Conservation (phyloP, 2,329 filamentous ascomycete species). For the Tolypocladium inflatum region DNA sequence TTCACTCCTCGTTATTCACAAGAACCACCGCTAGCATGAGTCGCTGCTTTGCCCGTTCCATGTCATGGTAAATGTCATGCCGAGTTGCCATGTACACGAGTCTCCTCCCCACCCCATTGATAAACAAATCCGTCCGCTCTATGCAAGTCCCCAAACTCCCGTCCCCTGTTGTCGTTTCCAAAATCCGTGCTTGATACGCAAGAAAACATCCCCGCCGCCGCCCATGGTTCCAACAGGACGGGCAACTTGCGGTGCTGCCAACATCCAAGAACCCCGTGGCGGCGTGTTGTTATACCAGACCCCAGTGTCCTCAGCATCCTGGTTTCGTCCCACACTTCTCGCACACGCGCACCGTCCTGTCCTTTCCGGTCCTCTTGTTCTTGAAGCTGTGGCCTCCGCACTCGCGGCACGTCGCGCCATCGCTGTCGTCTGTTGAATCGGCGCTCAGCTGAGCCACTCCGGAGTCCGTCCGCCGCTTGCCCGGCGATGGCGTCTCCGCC, state of each 20-base stretch:
- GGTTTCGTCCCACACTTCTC: slow-evolving; percentile 2
- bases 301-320: neutral
- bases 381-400: slow-evolving; percentile 4
- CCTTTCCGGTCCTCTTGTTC: slow-evolving; percentile 2
- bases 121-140: neutral
- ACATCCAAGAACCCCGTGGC: no score
- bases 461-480: slow-evolving; percentile 23
- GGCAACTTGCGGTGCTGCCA: neutral
- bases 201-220: neutral
- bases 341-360: slow-evolving; percentile 5
- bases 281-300: neutral
- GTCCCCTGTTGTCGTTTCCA: neutral
- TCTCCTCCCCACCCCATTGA: neutral
- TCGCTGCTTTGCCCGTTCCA: neutral
- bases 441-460: slow-evolving; percentile 21
- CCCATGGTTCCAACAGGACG: neutral
- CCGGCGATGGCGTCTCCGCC: slow-evolving; percentile 1
- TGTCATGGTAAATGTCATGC: neutral
- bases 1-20: neutral
- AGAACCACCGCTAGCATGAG: neutral
- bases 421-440: slow-evolving; percentile 13
- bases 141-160: neutral
- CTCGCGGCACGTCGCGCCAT: slow-evolving; percentile 4
- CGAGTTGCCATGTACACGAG: neutral
- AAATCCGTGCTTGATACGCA: neutral